Percentiles rank a stretch among this genome's conserved stretches.
phyloP scores from a whole-genome alignment of 768 basidiomycete genomes.

The Suillus spraguei region DNA sequence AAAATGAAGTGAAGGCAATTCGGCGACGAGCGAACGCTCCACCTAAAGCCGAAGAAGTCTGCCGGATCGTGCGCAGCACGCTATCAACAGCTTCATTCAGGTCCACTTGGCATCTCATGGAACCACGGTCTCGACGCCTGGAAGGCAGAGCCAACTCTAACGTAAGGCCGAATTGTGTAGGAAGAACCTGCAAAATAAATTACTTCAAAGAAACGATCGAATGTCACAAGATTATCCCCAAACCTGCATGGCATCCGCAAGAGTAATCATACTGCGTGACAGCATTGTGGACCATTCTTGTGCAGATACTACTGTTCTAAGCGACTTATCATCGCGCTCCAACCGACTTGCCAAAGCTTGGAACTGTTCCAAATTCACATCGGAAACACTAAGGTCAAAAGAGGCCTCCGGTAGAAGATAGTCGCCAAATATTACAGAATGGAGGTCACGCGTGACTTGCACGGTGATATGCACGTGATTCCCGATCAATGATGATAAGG shows the following conservation, averaged over 20 bases:
- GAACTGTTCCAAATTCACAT: slow-evolving; percentile 85
- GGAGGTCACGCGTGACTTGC: slow-evolving; percentile 89
- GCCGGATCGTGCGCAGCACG: slow-evolving; percentile 81
- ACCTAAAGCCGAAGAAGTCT: slow-evolving; percentile 55
- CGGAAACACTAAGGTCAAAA: slow-evolving; percentile 79
- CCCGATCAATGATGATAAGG: slow-evolving; percentile 89
- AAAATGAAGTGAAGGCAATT: slow-evolving; percentile 91
- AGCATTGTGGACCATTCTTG: slow-evolving; percentile 51
- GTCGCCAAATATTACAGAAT: slow-evolving; percentile 85
- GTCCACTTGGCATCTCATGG: slow-evolving; percentile 57
- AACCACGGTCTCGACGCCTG: slow-evolving; percentile 40
- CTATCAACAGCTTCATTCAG: slow-evolving; percentile 85
- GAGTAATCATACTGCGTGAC: slow-evolving; percentile 63
- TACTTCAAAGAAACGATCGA: slow-evolving; percentile 12
- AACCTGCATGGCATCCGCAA: slow-evolving; percentile 79
- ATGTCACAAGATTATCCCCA: slow-evolving; percentile 23
- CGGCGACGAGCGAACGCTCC: slow-evolving; percentile 63
- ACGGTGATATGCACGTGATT: slow-evolving; percentile 84
- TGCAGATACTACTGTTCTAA: slow-evolving; percentile 33
- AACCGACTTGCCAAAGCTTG: slow-evolving; percentile 57
- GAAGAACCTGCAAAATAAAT: slow-evolving; percentile 49
- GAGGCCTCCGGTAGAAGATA: slow-evolving; percentile 73
- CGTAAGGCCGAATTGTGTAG: slow-evolving; percentile 68
- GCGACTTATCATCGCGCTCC: slow-evolving; percentile 42
- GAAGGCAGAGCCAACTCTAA: slow-evolving; percentile 84